Percentiles rank a stretch among this genome's conserved stretches.
Conservation (phyloP, 306 rosid genomes). For the Inga leiocalycina region DNA sequence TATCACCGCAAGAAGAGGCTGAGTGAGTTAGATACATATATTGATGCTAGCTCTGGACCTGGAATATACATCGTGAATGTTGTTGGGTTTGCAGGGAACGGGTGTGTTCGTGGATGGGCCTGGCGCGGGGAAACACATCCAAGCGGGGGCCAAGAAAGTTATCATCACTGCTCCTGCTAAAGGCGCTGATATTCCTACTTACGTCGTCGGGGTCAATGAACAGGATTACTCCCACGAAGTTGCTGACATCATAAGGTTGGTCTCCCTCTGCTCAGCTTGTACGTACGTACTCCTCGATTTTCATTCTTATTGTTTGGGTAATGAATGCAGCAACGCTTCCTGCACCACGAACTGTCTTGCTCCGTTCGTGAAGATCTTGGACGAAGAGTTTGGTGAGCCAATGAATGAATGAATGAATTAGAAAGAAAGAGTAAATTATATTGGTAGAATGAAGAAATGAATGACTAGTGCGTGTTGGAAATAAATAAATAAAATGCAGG, state of each 20-base stretch:
- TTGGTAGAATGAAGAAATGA: background rate
- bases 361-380: constrained; percentile 91
- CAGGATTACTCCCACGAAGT: constrained; percentile 72
- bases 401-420: no score
- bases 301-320: background rate
- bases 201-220: constrained; percentile 90
- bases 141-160: constrained; percentile 99
- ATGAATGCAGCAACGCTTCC: constrained; percentile 91
- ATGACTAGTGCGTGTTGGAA: background rate
- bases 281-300: background rate
- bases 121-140: constrained; percentile 97
- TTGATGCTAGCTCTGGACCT: background rate
- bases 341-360: constrained; percentile 98
- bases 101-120: constrained; percentile 99
- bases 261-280: background rate
- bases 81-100: constrained; percentile 66
- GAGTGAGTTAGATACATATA: background rate
- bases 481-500: constrained; percentile 32
- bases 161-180: constrained; percentile 99
- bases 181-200: constrained; percentile 98
- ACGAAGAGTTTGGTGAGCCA: constrained; percentile 86
- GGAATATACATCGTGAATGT: background rate
- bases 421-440: background rate
- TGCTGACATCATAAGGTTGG: constrained; percentile 77
- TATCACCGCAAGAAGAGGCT: constrained; percentile 7